Evolutionary conservation across 257 asterid genomes (phyloP), one percentile per base, ranked within the genome.

Genomic region (Solanum paucissectum): DNA sequence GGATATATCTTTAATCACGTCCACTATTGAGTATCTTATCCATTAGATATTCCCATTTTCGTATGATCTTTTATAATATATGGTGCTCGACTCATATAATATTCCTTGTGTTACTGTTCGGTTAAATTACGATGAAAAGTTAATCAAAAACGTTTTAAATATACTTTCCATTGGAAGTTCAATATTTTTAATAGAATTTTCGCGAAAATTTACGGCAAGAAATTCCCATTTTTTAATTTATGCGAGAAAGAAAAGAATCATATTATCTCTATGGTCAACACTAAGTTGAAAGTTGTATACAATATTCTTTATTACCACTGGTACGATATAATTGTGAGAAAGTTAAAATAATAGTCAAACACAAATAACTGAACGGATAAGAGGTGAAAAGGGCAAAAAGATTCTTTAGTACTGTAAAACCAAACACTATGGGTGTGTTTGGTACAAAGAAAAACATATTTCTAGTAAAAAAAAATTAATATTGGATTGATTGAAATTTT

Each of bases 1-100:
- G 91, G 90, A 89, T 87, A 87, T 86, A 86, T 90, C 91, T 90
- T 87, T 87, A 69, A 84, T 90, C 88, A 60, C 85, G 86, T 62
- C 87, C 90, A 88, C 69, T 84, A 75, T 46, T 38, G 82, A 86
- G 89, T 71, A 58, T 73, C 66, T 69, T 86, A 60, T 81, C 89
- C 83, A 66, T 40, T 33, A 46, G 64, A 36, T 79, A 76, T 82
- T 81, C 55, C 68, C 8, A 86, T 37, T 44, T 73, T 74, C 18
- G 32, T 49, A 42, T 84, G 60, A 84, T 36, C 34, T 64, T 74
- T 79, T 20, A 14, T 44, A 79, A 44, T 55, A 49, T 83, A 34
- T 44, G 66, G 27, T 79, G 40, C 16, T 2, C 84, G 1, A 8
- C 3, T 16, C 3, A 12, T 79, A n/a, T 37, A 7, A 42, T 42